Evolutionary conservation across 108 stramenopile species (phyloP).

Genomic region (Cylindrotheca fusiformis): DNA sequence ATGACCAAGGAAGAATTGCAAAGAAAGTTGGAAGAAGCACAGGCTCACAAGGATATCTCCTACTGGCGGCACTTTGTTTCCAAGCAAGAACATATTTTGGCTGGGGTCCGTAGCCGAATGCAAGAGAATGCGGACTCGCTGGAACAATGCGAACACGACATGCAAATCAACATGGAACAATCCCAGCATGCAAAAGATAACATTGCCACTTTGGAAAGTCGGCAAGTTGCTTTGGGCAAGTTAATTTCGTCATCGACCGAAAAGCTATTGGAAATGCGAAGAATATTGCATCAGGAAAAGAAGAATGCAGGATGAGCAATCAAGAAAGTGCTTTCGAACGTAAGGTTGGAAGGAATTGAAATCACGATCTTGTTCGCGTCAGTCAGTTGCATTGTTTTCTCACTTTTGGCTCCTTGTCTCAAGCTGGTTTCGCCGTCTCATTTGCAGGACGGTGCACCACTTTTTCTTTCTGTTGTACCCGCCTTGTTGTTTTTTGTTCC

Average conservation of each 20-base stretch:
- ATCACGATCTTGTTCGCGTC: too few species aligned
- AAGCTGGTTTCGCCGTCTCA: too few species aligned
- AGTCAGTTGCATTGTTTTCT: too few species aligned
- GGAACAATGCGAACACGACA: not conserved
- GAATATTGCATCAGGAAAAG: not conserved
- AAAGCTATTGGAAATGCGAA: not conserved
- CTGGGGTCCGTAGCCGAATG: slow-evolving; percentile 3
- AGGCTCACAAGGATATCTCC: slow-evolving; percentile 20
- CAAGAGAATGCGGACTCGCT: slow-evolving; percentile 1
- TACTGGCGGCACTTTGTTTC: slow-evolving; percentile 36
- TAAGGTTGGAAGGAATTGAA: not conserved
- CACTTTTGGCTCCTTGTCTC: too few species aligned
- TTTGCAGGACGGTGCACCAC: too few species aligned
- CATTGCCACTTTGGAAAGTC: not conserved
- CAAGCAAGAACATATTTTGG: slow-evolving; percentile 26
- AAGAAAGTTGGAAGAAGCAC: slow-evolving; percentile 21
- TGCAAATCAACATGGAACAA: not conserved
- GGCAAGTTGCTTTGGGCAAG: not conserved
- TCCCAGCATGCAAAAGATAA: not conserved
- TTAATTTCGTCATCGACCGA: not conserved
- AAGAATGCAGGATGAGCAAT: not conserved
- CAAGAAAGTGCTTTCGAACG: too few species aligned
- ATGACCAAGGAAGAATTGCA: slow-evolving; percentile 10
- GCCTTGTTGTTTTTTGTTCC: too few species aligned
- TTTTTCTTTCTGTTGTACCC: too few species aligned